phyloP scores from a whole-genome alignment of 129 eudicot genomes.

The Chrysanthemum lavandulifolium region DNA sequence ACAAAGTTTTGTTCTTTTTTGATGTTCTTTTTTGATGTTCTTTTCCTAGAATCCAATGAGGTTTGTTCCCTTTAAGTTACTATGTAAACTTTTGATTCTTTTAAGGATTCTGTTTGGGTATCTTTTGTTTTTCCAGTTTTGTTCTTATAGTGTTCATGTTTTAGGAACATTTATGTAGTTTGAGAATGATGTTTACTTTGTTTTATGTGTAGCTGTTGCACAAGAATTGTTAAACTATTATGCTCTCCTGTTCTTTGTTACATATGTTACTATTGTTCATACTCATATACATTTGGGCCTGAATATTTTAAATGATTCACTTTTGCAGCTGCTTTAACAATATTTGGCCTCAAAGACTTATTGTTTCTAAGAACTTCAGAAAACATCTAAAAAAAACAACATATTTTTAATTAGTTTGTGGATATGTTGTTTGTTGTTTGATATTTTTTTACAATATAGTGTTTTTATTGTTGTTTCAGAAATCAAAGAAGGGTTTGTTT shows the following conservation, averaged over 20 bases:
- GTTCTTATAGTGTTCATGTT: not conserved
- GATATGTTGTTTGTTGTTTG: conserved; percentile 1
- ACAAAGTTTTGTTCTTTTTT: conserved; percentile 9
- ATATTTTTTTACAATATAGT: not conserved
- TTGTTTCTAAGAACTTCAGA: not conserved
- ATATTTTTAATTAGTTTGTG: not conserved
- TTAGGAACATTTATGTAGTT: conserved; percentile 10
- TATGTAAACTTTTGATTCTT: conserved; percentile 18
- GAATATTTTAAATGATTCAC: conserved; percentile 11
- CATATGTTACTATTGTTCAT: conserved; percentile 1
- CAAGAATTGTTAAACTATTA: conserved; percentile 13
- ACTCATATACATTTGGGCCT: too few relatives aligned
- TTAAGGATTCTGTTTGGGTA: conserved; percentile 18
- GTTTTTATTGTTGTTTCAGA: not conserved
- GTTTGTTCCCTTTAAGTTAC: conserved; percentile 10
- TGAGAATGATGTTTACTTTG: conserved; percentile 13
- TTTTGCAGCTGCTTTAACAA: conserved; percentile 10
- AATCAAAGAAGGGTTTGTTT: not conserved
- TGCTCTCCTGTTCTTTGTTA: conserved; percentile 16
- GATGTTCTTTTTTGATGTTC: not conserved
- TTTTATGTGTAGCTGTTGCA: conserved; percentile 10
- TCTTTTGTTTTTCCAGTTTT: conserved; percentile 7
- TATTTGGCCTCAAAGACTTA: not conserved
- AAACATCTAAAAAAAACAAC: not conserved
- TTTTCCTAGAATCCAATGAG: conserved; percentile 20